A percentile compares a stretch with the other conserved stretches of the same genome.
These are phyloP conservation scores for Kodamaea kakaduensis DNA, from an alignment of 805 yeast species.

Conservation along the genomic window DNA sequence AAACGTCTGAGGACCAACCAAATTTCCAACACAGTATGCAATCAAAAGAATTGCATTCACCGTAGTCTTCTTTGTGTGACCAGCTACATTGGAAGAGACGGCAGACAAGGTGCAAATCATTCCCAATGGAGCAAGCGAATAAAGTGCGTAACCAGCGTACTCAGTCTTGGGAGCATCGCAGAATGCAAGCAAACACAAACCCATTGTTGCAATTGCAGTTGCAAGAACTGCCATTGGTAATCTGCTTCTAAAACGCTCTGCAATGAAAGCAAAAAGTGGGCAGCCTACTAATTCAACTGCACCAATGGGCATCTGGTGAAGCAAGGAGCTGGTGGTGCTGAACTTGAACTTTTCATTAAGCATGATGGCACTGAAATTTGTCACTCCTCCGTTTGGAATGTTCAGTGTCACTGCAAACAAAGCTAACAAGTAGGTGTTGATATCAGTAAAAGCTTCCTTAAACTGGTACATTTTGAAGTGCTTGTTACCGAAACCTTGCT, in stretches of 20 bases:
- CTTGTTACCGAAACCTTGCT: conserved; percentile 43
- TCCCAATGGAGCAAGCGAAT: conserved; percentile 27
- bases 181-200: conserved; percentile 41
- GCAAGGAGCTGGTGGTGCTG: conserved; percentile 31
- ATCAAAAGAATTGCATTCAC: conserved; percentile 44
- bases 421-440: conserved; percentile 34
- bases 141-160: conserved; percentile 29
- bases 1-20: conserved; percentile 54
- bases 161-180: conserved; percentile 23
- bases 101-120: conserved; percentile 29
- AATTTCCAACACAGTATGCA: conserved; percentile 52
- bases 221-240: conserved; percentile 24
- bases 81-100: conserved; percentile 49
- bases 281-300: conserved; percentile 43
- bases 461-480: conserved; percentile 36
- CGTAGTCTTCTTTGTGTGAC: conserved; percentile 53
- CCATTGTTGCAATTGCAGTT: conserved; percentile 19
- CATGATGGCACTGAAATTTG: conserved; percentile 33
- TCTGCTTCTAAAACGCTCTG: conserved; percentile 25
- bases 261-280: conserved; percentile 24
- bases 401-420: conserved; percentile 22
- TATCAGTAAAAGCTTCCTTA: conserved; percentile 32
- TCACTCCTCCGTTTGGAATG: conserved; percentile 38
- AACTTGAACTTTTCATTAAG: conserved; percentile 24
- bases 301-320: conserved; percentile 47